Evolutionary conservation across 2,329 filamentous ascomycete species (phyloP), one percentile per base, ranked within the genome.

Genomic region (Aspergillus fumigatiaffinis): DNA sequence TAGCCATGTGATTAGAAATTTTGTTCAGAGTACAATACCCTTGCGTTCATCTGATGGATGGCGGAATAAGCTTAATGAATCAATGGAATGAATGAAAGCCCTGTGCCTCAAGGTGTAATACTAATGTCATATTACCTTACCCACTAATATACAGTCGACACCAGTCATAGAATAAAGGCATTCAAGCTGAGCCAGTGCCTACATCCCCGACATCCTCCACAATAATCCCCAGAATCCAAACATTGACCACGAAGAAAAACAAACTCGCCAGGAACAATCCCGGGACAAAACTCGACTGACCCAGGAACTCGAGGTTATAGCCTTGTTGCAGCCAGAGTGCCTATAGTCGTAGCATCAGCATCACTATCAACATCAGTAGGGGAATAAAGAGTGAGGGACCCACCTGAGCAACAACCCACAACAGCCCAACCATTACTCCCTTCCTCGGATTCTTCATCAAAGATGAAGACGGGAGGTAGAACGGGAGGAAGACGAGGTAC

Each of bases 401-500:
- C 73, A 82, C 79, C 73, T 97, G 93, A 0, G 85, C 85, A 2
- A 81, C 68, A 0, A 96, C 76, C 94, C 94, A 99, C 4, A 92
- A 75, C 1, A 77, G 66, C 5, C 90, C 78, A 0, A 90, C 90
- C 0, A 78, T 66, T 1, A 89, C 58, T 1, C 94, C 94, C 3
- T 88, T 75, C 5, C 69, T 68, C 0, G 84, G 84, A 2, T 76
- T 80, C 4, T 72, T 75, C 0, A 95, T 76, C 14, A 97, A 81
- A 0, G 88, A 88, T 0, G 92, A 97, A 41, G 77, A 77, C 0
- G 93, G 92, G 0, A 99, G 86, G 71, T 97, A 96, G 51, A 97
- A 87, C 0, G 94, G 94, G 2, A 97, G 80, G 66, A 99, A 90
- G 63, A 97, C 85, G 75, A 97, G 87, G 75, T 99, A 97, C 94